Conservation (phyloP, 371 early-diverging fungal species). For the Apophysomyces ossiformis region DNA sequence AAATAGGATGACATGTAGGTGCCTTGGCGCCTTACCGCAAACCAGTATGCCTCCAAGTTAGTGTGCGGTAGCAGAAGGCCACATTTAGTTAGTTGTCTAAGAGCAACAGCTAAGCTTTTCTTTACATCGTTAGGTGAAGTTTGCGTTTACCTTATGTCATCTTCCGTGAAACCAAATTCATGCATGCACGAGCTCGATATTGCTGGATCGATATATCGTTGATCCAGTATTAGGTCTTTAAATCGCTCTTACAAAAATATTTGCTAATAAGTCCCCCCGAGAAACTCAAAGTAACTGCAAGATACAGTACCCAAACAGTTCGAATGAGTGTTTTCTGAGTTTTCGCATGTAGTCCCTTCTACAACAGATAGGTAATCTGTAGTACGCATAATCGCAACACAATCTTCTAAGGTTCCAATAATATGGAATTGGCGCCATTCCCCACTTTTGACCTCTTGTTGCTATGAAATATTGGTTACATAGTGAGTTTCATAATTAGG, state of each 20-base stretch:
- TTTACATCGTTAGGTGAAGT: not conserved
- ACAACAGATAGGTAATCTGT: slow-evolving; percentile 30
- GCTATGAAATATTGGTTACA: slow-evolving; percentile 17
- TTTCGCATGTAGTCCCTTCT: slow-evolving; percentile 22
- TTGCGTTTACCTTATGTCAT: slow-evolving; percentile 16
- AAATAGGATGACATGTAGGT: slow-evolving; percentile 26
- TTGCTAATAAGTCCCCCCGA: no score
- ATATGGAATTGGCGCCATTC: slow-evolving; percentile 3
- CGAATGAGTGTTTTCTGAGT: not conserved
- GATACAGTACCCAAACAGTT: slow-evolving; percentile 21
- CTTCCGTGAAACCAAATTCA: slow-evolving; percentile 18
- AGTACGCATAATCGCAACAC: slow-evolving; percentile 32
- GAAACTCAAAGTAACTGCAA: not conserved
- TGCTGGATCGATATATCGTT: slow-evolving; percentile 16
- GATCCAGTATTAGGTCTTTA: slow-evolving; percentile 14
- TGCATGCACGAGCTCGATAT: slow-evolving; percentile 6
- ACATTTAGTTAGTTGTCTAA: slow-evolving; percentile 20
- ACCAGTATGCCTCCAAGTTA: slow-evolving; percentile 24
- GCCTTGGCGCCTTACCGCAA: slow-evolving; percentile 33
- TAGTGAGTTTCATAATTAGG: not conserved
- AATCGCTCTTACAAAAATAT: slow-evolving; percentile 21
- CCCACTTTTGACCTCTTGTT: slow-evolving; percentile 9
- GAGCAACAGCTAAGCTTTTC: not conserved
- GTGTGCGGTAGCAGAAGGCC: slow-evolving; percentile 28
- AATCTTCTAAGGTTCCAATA: slow-evolving; percentile 40